Base-by-base conservation (phyloP, 306 rosid species). In the Cyclanthera cordifolia region DNA sequence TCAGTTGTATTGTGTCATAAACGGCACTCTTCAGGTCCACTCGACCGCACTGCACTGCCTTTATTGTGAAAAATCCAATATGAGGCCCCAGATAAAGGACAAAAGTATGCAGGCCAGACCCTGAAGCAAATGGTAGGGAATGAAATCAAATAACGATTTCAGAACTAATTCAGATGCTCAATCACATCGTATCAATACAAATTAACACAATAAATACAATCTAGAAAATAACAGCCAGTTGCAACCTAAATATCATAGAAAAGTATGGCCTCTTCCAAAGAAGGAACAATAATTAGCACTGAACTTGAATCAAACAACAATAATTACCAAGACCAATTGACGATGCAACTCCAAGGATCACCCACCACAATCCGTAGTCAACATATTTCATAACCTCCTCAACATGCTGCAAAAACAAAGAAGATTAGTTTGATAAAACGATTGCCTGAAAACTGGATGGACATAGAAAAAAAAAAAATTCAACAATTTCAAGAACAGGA, bases 81-180 rank as follows among this genome's bases (percentile, higher is more conserved):
- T 94, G 99, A 56, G 99, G 99, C 64, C 97, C 99, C 78, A 94
- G 82, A 83, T 94, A 94, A 15, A 90, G 90, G 81, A 94, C 96
- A 77, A 94, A 94, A 19, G 99, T 94, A 78, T 94, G 99, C 90
- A 94, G 82, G 73, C 99, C 99, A 81, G 99, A 90, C 63, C 99
- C 99, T 94, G 88, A 78, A 50, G 75, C 72, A 84, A 67, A 60
- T 41, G 37, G 8, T 69, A 60, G 47, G 14, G 47, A 45, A 15
- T 70, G 45, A 46, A 77, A 53, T 48, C 39, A 17, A 49, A 51
- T 69, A 39, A 73, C 30, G 47, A 34, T 52, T 21, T 16, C 46
- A 65, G 34, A 9, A 27, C 55, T 70, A 50, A 55, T 46, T 54
- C 19, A 46, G 56, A 45, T 45, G 34, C 39, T 66, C 39, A 8